A percentile compares a stretch with the other conserved stretches of the same genome.
phyloP scores from a whole-genome alignment of 2,329 filamentous ascomycete genomes.

The Neopestalotiopsis sp. region DNA sequence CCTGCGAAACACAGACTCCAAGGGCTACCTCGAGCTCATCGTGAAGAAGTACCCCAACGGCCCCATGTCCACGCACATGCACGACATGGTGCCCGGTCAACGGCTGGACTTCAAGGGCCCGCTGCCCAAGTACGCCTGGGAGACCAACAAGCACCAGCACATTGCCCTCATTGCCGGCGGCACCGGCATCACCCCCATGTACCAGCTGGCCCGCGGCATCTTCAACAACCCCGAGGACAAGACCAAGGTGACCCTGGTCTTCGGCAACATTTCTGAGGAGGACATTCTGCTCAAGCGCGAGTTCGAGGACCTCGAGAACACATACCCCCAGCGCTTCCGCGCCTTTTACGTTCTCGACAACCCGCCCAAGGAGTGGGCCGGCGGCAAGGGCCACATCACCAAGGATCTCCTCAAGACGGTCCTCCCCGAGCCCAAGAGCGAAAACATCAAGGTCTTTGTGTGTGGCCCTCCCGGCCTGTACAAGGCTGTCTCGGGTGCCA shows the following conservation, averaged over 20 bases:
- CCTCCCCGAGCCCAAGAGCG: slow-evolving; percentile 87
- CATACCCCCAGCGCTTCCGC: slow-evolving; percentile 91
- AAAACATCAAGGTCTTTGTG: slow-evolving; percentile 95
- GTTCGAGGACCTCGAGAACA: slow-evolving; percentile 87
- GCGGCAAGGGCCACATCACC: slow-evolving; percentile 79
- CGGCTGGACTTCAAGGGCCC: slow-evolving; percentile 92
- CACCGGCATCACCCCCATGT: slow-evolving; percentile 98
- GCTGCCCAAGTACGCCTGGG: slow-evolving; percentile 91
- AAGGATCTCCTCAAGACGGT: slow-evolving; percentile 96
- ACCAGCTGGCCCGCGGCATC: slow-evolving; percentile 88
- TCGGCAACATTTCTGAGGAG: slow-evolving; percentile 86
- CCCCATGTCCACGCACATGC: slow-evolving; percentile 89
- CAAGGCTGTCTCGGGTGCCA: slow-evolving; percentile 87
- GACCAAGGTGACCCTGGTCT: slow-evolving; percentile 96
- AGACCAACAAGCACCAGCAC: slow-evolving; percentile 91
- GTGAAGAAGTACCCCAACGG: slow-evolving; percentile 92
- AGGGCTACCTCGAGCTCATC: slow-evolving; percentile 85
- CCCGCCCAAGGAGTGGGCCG: slow-evolving; percentile 77
- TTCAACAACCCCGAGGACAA: slow-evolving; percentile 96
- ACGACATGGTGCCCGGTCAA: slow-evolving; percentile 82
- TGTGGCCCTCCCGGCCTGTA: slow-evolving; percentile 93
- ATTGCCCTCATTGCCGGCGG: slow-evolving; percentile 89
- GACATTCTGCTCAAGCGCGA: slow-evolving; percentile 92
- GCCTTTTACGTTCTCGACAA: slow-evolving; percentile 94
- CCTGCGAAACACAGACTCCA: slow-evolving; percentile 57